Evolutionary conservation across 805 yeast species (phyloP).

Genomic region (Kluyveromyces lactis): DNA sequence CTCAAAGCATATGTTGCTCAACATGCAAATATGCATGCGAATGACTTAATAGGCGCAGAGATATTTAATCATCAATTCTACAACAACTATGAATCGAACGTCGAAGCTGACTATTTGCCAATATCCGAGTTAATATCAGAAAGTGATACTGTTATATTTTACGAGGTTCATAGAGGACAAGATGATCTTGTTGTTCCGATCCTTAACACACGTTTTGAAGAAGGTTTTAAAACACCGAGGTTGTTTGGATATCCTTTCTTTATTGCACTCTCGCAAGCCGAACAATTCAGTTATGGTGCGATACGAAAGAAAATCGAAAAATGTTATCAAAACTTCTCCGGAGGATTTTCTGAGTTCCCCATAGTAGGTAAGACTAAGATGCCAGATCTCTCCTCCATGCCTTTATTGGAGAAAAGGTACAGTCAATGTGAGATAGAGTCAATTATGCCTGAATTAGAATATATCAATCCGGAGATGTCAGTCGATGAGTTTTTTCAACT

Average conservation of each 20-base stretch:
- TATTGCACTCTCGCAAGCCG: constrained; percentile 45
- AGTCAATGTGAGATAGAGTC: constrained; percentile 16
- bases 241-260: constrained; percentile 76
- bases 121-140: constrained; percentile 56
- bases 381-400: constrained; percentile 28
- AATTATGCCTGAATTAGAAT: constrained; percentile 12
- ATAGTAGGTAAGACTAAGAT: constrained; percentile 21
- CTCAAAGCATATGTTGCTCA: constrained; percentile 53
- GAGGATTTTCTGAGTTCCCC: constrained; percentile 29
- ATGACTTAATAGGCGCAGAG: constrained; percentile 44
- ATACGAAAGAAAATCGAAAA: constrained; percentile 51
- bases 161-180: constrained; percentile 38
- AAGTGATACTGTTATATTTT: constrained; percentile 58
- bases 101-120: constrained; percentile 46
- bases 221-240: constrained; percentile 33
- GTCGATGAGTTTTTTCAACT: constrained; percentile 17
- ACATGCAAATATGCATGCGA: constrained; percentile 31
- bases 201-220: constrained; percentile 36
- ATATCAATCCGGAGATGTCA: constrained; percentile 10
- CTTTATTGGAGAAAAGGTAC: constrained; percentile 22
- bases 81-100: constrained; percentile 56
- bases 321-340: constrained; percentile 40
- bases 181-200: constrained; percentile 57
- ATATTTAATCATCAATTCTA: constrained; percentile 62
- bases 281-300: constrained; percentile 45